Base-by-base conservation (phyloP, 2,329 filamentous ascomycete genomes). In the Davidsoniella eucalypti region DNA sequence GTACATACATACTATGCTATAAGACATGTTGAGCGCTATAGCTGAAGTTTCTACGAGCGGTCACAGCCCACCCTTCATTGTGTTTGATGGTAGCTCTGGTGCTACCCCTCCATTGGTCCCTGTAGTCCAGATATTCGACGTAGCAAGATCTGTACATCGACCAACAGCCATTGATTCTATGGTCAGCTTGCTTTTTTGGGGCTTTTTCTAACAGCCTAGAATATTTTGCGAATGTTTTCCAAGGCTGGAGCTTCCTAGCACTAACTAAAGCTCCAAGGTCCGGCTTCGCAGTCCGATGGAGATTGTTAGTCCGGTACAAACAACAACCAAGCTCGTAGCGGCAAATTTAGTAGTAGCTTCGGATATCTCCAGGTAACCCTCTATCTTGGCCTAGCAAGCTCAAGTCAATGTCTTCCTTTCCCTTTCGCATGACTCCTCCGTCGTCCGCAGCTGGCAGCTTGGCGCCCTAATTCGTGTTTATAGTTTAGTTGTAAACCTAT, bases 271-370 rank as follows among this genome's bases (percentile, higher is more conserved):
- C 43, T 47, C 39, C 23, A 39, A 23, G 45, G 51, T 49, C 51
- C 42, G 51, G 47, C 51, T 49, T 53, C 51, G 51, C 51, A 53
- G 43, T 49, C 44, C 44, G 45, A 52, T 39, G 33, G 18, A 49
- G 16, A 25, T 43, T 40, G 47, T 49, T 52, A 49, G 50, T 42
- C 10, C 25, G 18, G 25, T 42, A 41, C 46, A 52, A 25, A 44
- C 6, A 25, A 12, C 29, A 33, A 12, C 29, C 29, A 47, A 47
- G 37, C 44, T 37, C 36, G n/a, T 36, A 47, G 44, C 25, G n/a
- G 29, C 16, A 47, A 47, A 47, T 47, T 23, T n/a, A 14, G 12
- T 21, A 18, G 14, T 36, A 21, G 23, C 14, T 23, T 36, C 29
- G 16, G 5, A 14, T 36, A 36, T 38, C 14, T 18, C 26, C 18